A percentile compares a stretch with the other conserved stretches of the same genome.
These are phyloP conservation scores for Capsicum pubescens DNA, from an alignment of 257 asterid genomes.

Conservation along the genomic window DNA sequence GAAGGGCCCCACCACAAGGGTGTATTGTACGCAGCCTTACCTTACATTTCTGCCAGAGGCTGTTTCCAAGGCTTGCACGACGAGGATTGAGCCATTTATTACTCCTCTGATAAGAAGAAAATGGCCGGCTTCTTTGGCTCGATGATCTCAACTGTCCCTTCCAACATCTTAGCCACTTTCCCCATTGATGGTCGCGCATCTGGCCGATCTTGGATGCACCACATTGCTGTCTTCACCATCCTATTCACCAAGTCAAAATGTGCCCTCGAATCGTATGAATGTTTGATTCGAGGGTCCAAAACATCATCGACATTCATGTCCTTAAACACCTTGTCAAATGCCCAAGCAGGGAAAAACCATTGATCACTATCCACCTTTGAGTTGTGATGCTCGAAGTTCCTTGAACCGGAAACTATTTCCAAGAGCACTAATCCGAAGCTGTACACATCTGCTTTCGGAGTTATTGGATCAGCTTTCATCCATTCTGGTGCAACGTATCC, in stretches of 20 bases:
- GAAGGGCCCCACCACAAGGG: too few relatives aligned
- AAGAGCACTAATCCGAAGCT: slow-evolving; percentile 79
- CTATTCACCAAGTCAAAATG: slow-evolving; percentile 75
- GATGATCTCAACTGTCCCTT: slow-evolving; percentile 82
- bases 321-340: slow-evolving; percentile 70
- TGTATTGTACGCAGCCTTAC: too few relatives aligned
- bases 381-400: slow-evolving; percentile 57
- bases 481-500: slow-evolving; percentile 97
- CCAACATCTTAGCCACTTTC: slow-evolving; percentile 90
- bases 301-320: slow-evolving; percentile 77
- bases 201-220: slow-evolving; percentile 83
- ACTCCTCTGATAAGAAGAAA: slow-evolving; percentile 52
- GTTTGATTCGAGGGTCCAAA: slow-evolving; percentile 66
- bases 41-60: too few relatives aligned
- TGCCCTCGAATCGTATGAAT: slow-evolving; percentile 51
- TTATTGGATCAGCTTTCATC: slow-evolving; percentile 64
- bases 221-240: slow-evolving; percentile 88
- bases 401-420: slow-evolving; percentile 75
- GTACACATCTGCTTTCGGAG: slow-evolving; percentile 85
- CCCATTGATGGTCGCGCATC: slow-evolving; percentile 90
- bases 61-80: not conserved
- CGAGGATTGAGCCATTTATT: not conserved
- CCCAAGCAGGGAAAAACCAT: slow-evolving; percentile 84
- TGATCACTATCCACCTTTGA: slow-evolving; percentile 66
- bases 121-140: slow-evolving; percentile 71